phyloP scores from a whole-genome alignment of 495 filamentous ascomycete genomes.

The Penicillium egyptiacum region DNA sequence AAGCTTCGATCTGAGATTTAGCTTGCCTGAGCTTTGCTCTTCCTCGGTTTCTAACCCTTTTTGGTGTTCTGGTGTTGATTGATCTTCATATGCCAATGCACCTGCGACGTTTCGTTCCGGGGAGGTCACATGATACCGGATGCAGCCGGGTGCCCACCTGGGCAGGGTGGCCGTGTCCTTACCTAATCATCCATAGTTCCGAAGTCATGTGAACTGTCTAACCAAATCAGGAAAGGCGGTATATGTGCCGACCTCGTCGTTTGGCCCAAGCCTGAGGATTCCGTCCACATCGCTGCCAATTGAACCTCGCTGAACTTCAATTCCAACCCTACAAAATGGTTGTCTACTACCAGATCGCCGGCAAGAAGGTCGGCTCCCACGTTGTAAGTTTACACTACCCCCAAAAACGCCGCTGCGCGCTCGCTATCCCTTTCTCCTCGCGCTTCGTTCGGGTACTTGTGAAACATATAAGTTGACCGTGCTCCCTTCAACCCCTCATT shows the following conservation, averaged over 20 bases:
- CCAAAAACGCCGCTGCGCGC: conserved; percentile 2
- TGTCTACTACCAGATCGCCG: conserved; percentile 77
- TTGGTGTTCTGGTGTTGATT: neutral
- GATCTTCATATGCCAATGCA: conserved; percentile 2
- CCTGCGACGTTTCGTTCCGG: conserved; percentile 14
- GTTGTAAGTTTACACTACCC: conserved; percentile 62
- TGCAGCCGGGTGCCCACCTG: conserved; percentile 3
- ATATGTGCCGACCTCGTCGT: conserved; percentile 29
- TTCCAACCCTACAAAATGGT: conserved; percentile 70
- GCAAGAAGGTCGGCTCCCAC: conserved; percentile 91
- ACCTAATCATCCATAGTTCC: conserved; percentile 1
- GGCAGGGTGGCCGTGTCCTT: no score
- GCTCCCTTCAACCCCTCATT: conserved; percentile 12
- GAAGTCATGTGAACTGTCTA: conserved; percentile 10
- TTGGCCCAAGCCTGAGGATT: conserved; percentile 25
- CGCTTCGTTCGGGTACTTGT: conserved; percentile 15
- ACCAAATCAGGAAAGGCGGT: conserved; percentile 31
- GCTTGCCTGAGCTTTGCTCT: neutral
- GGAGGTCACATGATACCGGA: conserved; percentile 31
- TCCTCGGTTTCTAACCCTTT: neutral
- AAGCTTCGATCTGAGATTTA: neutral
- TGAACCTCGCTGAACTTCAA: conserved; percentile 33
- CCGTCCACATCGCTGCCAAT: conserved; percentile 36
- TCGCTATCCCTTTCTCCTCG: conserved; percentile 29
- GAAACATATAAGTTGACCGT: conserved; percentile 19